phyloP scores from a whole-genome alignment of 2,329 filamentous ascomycete genomes.

The Calonectria multiphialidica region DNA sequence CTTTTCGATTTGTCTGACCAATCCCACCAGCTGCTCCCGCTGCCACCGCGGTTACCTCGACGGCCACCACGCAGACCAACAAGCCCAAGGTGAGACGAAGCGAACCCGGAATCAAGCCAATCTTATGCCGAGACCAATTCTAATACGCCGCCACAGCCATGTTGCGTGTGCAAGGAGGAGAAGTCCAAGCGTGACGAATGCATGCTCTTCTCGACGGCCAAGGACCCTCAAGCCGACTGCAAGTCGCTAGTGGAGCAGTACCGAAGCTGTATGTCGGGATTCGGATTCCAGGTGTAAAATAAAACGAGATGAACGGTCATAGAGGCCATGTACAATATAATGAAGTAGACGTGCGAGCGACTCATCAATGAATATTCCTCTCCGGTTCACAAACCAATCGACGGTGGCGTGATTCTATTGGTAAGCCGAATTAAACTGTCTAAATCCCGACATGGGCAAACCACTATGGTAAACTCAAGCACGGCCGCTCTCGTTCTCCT shows the following conservation, averaged over 20 bases:
- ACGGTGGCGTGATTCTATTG: conserved; percentile 38
- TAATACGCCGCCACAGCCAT: conserved; percentile 71
- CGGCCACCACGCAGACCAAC: conserved; percentile 48
- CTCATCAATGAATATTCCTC: conserved; percentile 36
- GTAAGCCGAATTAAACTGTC: conserved; percentile 9
- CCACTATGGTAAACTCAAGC: not conserved
- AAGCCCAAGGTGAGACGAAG: conserved; percentile 57
- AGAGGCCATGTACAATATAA: conserved; percentile 40
- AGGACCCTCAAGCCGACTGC: conserved; percentile 88
- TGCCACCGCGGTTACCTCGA: conserved; percentile 44
- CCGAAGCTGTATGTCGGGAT: conserved; percentile 91
- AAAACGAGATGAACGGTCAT: conserved; percentile 18
- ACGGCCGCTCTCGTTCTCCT: not conserved
- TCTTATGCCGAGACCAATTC: conserved; percentile 4
- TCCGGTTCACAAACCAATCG: conserved; percentile 23
- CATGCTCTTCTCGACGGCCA: conserved; percentile 94
- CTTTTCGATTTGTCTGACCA: conserved; percentile 21
- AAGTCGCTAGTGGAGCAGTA: conserved; percentile 86
- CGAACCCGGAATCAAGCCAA: conserved; percentile 42
- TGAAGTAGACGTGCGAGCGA: conserved; percentile 42
- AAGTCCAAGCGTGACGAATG: conserved; percentile 95
- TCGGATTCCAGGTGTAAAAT: conserved; percentile 80
- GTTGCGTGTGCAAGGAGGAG: conserved; percentile 97
- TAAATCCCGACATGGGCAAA: not conserved
- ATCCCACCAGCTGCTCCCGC: conserved; percentile 31